Percentiles rank a stretch among this genome's conserved stretches.
Conservation (phyloP, 2,329 filamentous ascomycete genomes). For the Trichoderma citrinoviride region DNA sequence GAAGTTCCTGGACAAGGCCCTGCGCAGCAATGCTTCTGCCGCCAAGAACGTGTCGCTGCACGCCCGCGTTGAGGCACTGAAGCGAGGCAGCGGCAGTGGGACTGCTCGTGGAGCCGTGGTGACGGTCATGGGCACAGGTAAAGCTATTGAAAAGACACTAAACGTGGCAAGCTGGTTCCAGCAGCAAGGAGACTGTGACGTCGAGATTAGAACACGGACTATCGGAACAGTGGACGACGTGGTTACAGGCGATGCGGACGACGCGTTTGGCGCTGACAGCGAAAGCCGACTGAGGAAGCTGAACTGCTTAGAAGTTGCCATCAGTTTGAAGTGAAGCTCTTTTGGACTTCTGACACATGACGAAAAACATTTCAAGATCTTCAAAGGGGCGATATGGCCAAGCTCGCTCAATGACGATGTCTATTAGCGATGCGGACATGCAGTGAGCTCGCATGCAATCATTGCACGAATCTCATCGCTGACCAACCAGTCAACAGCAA, state of each 20-base stretch:
- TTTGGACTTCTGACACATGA: background rate
- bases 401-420: background rate
- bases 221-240: conserved; percentile 68
- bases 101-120: conserved; percentile 42
- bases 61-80: conserved; percentile 45
- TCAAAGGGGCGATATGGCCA: background rate
- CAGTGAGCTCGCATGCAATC: background rate
- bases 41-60: conserved; percentile 47
- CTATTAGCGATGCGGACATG: background rate
- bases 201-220: conserved; percentile 60
- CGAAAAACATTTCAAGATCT: background rate
- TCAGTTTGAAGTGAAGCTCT: conserved; percentile 45
- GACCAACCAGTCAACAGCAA: background rate
- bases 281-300: conserved; percentile 47
- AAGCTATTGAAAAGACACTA: conserved; percentile 62
- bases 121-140: conserved; percentile 62
- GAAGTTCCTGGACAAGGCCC: conserved; percentile 57
- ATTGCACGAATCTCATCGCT: background rate
- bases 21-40: conserved; percentile 43
- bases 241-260: conserved; percentile 40
- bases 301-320: conserved; percentile 50
- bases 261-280: conserved; percentile 32
- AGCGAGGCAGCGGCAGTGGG: conserved; percentile 33
- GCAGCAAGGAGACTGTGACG: conserved; percentile 56
- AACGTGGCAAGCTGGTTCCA: conserved; percentile 64